These are phyloP conservation scores for Schizochytrium sp. DNA, from an alignment of 108 stramenopile species.

Conservation along the genomic window DNA sequence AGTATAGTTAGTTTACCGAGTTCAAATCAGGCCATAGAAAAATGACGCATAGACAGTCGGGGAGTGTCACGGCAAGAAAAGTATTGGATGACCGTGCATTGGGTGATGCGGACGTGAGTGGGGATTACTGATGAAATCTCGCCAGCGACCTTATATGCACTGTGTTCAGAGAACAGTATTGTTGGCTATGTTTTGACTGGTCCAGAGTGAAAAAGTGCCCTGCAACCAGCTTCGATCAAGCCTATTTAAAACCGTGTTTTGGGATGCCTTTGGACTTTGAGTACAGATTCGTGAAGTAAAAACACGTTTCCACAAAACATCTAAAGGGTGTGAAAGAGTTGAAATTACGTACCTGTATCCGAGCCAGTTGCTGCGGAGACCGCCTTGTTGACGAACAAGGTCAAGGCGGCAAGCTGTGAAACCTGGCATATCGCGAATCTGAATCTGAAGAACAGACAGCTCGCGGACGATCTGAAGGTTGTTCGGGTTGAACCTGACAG, in stretches of 20 bases:
- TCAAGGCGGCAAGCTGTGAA: conserved; percentile 87
- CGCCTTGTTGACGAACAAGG: conserved; percentile 85
- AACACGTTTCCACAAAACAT: background rate
- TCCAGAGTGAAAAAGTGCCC: conserved; percentile 36
- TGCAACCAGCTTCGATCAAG: conserved; percentile 53
- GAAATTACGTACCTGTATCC: conserved; percentile 74
- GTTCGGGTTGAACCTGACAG: conserved; percentile 88
- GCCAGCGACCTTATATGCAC: conserved; percentile 38
- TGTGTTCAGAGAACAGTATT: background rate
- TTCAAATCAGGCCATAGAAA: background rate
- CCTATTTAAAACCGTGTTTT: background rate
- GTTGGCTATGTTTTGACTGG: conserved; percentile 57
- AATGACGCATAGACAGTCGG: too few relatives aligned
- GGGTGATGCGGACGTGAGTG: conserved; percentile 56
- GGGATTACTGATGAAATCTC: conserved; percentile 43
- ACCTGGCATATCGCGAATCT: conserved; percentile 91
- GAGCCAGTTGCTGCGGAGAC: conserved; percentile 91
- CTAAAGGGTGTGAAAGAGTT: background rate
- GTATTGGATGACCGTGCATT: background rate
- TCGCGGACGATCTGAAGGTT: conserved; percentile 96
- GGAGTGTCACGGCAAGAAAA: too few relatives aligned
- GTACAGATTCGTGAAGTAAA: background rate
- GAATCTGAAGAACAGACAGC: conserved; percentile 87
- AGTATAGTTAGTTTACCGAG: background rate
- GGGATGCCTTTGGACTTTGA: background rate